These are phyloP conservation scores for Cyclotella sp. DNA, from an alignment of 108 stramenopile genomes.

Conservation along the genomic window DNA sequence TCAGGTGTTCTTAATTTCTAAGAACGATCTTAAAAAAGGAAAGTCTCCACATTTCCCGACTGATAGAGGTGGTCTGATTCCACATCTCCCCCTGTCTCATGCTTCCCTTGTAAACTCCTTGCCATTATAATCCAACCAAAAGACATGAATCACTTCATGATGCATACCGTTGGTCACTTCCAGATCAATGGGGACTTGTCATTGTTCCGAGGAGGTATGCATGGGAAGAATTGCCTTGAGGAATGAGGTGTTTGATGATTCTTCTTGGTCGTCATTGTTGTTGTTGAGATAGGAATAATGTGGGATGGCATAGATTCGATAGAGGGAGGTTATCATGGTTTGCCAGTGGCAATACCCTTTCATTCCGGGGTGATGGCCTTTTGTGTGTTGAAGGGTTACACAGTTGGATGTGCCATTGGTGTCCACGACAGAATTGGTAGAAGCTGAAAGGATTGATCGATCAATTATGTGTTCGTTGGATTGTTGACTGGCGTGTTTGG, in stretches of 20 bases:
- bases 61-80: constrained; percentile 58
- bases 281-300: constrained; percentile 19
- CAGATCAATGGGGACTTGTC: constrained; percentile 56
- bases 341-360: constrained; percentile 64
- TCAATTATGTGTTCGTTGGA: constrained; percentile 1
- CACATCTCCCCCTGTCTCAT: constrained; percentile 56
- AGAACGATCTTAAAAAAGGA: too few relatives aligned
- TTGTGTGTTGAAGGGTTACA: constrained; percentile 12
- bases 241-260: constrained; percentile 16
- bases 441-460: too few relatives aligned
- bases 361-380: constrained; percentile 64
- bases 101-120: constrained; percentile 62
- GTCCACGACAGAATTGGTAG: neutral
- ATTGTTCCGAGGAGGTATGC: constrained; percentile 59
- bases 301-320: constrained; percentile 67
- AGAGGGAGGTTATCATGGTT: constrained; percentile 66
- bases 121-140: constrained; percentile 78
- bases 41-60: too few relatives aligned
- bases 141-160: constrained; percentile 56
- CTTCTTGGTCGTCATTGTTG: constrained; percentile 19
- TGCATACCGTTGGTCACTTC: constrained; percentile 60
- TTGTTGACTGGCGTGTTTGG: neutral
- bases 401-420: neutral
- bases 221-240: constrained; percentile 67
- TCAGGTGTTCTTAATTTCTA: too few relatives aligned